Base-by-base conservation (phyloP, 2,329 filamentous ascomycete genomes). In the Neonectria magnoliae region DNA sequence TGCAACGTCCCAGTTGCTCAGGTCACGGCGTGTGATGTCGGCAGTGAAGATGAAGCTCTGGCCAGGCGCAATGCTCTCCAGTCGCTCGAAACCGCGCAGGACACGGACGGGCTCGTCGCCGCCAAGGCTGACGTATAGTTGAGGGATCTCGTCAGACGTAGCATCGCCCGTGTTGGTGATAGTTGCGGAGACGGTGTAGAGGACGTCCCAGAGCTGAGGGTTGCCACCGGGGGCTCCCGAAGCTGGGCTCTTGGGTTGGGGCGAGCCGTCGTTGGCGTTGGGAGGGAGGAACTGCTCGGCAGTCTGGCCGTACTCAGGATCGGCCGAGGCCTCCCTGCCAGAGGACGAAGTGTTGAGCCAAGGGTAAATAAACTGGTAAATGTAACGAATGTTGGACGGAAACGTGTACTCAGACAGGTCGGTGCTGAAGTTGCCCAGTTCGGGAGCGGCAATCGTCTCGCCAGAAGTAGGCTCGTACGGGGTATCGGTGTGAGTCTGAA, bases 1-100 rank as follows among this genome's bases (percentile, higher is more conserved):
- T 1, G 76, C 84, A 1, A 87, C 82, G 71, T 97, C 93, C 94
- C 95, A 98, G 81, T 94, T 96, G 76, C 91, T 93, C 60, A 98
- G 71, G 75, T 98, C 95, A 61, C 93, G 89, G 42, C 94, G 87
- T 6, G 90, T 94, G 60, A 98, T 79, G 16, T 89, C 85, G 0
- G 88, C 89, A 1, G 78, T 83, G 82, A 96, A 97, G 2, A 84
- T 87, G 4, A 82, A 84, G 56, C 85, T 88, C 78, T 88, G 78
- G n/a, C 93, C 93, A 0, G 93, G 86, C 4, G 86, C 83, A 67
- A 98, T 89, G 54, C 83, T 85, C 66, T 80, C 77, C 63, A 97
- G 79, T 51, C 93, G 88, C 63, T 97, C 92, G 74, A 98, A 98
- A 48, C 90, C 90, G 66, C 95, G 90, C 14, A 98, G 88, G 3